phyloP scores from a whole-genome alignment of 108 stramenopile species.

The Pseudonitzschia delicatissima region DNA sequence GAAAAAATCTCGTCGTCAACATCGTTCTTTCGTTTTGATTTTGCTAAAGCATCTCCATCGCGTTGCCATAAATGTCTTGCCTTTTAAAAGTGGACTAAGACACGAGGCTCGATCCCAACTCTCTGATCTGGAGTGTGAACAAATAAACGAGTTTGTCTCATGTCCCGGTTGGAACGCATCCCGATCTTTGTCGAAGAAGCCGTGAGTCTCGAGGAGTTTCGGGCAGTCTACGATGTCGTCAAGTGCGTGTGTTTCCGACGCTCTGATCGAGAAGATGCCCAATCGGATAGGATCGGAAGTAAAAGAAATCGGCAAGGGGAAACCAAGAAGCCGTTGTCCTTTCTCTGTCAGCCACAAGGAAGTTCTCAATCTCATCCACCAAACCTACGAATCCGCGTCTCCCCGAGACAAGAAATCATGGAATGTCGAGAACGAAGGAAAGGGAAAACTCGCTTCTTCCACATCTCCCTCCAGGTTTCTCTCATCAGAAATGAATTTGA shows the following conservation, averaged over 20 bases:
- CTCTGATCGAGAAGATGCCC: neutral
- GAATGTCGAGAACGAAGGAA: neutral
- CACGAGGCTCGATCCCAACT: too few relatives aligned
- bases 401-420: neutral
- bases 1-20: too few relatives aligned
- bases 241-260: neutral
- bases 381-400: conserved; percentile 1
- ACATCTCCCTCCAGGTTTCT: neutral
- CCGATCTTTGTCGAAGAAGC: neutral
- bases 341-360: neutral
- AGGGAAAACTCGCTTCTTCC: neutral
- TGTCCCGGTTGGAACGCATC: neutral
- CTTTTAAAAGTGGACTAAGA: too few relatives aligned
- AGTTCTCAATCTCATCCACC: neutral
- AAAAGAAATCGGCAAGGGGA: neutral
- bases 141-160: too few relatives aligned
- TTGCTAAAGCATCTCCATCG: too few relatives aligned
- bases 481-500: neutral
- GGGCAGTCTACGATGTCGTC: neutral
- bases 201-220: neutral
- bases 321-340: neutral
- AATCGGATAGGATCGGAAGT: neutral
- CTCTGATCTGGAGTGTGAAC: too few relatives aligned
- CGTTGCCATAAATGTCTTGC: too few relatives aligned
- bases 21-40: too few relatives aligned